phyloP scores from a whole-genome alignment of 2,329 filamentous ascomycete genomes.

The Fusarium palustre region DNA sequence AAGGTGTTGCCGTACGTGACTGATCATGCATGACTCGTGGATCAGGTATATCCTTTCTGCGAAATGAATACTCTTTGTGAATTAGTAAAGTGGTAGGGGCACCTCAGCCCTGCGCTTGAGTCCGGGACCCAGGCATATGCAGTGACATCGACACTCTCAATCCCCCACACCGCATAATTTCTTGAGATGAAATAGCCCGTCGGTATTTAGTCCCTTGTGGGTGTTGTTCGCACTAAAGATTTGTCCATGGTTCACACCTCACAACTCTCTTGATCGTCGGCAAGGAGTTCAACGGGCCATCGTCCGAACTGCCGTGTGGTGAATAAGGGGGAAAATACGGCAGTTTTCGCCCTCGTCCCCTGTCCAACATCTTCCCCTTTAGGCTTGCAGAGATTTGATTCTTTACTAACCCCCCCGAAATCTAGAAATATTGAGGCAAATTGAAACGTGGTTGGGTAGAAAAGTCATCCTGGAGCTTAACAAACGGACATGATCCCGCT shows the following conservation, averaged over 20 bases:
- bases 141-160: no score
- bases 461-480: slow-evolving; percentile 2
- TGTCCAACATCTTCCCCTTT: background rate
- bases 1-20: background rate
- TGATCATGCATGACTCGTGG: background rate
- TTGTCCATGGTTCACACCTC: background rate
- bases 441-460: background rate
- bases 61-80: background rate
- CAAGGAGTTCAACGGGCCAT: background rate
- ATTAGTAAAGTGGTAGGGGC: background rate
- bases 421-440: background rate
- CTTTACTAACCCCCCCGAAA: background rate
- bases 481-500: background rate
- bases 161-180: background rate
- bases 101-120: background rate
- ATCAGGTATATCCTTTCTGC: background rate
- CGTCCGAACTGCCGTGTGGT: background rate
- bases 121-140: background rate
- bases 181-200: background rate
- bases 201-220: background rate
- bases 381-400: background rate
- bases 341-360: background rate
- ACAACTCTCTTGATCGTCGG: background rate
- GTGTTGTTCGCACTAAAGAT: background rate
- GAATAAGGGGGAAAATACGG: background rate